Conservation (phyloP, 345 rosid species). For the Populus tremula region DNA sequence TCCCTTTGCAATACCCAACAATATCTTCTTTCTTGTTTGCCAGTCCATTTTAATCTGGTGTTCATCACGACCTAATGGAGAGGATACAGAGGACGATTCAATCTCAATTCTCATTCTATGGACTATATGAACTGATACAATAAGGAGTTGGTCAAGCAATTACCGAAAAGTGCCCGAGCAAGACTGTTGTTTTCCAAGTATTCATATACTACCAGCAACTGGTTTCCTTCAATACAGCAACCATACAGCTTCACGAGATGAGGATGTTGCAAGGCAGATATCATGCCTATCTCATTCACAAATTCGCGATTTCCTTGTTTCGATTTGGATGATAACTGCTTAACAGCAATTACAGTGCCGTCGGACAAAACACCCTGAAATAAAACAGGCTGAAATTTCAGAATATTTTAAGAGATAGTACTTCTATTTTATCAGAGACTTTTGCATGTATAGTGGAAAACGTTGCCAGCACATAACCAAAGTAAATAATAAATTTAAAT, state of each 20-base stretch:
- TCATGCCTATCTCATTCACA: slow-evolving; percentile 67
- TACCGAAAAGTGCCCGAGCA: slow-evolving; percentile 66
- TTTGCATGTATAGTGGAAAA: neutral
- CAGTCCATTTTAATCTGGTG: slow-evolving; percentile 48
- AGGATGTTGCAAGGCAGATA: slow-evolving; percentile 66
- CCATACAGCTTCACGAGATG: slow-evolving; percentile 62
- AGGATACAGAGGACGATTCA: neutral
- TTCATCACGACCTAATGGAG: slow-evolving; percentile 38
- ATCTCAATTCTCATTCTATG: neutral
- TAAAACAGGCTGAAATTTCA: slow-evolving; percentile 9
- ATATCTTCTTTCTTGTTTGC: slow-evolving; percentile 51
- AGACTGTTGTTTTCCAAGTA: slow-evolving; percentile 67
- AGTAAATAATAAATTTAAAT: neutral
- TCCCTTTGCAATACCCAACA: slow-evolving; percentile 54
- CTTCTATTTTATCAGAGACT: neutral
- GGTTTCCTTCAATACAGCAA: slow-evolving; percentile 66
- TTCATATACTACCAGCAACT: slow-evolving; percentile 54
- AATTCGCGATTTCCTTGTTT: slow-evolving; percentile 74
- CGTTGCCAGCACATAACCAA: neutral
- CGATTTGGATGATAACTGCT: slow-evolving; percentile 67
- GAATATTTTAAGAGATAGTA: neutral
- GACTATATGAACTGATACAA: too few species aligned
- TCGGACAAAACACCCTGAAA: slow-evolving; percentile 55
- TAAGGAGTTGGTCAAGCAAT: neutral
- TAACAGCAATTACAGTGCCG: slow-evolving; percentile 57